Percentiles rank a stretch among this genome's conserved stretches.
phyloP scores from a whole-genome alignment of 148 eudicot genomes.

The Rhododendron vialii region DNA sequence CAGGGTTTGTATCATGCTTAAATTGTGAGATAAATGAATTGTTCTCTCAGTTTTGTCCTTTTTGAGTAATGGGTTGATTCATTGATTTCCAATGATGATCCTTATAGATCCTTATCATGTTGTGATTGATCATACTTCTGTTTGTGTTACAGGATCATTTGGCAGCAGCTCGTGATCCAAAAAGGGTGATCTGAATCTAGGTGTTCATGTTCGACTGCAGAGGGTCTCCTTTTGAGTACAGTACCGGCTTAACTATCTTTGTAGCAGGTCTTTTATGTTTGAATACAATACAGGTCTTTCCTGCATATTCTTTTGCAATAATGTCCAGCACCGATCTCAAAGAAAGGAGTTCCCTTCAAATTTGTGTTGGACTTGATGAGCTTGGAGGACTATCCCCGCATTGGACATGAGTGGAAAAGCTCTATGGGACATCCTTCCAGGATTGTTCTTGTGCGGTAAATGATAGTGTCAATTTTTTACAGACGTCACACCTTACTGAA shows the following conservation, averaged over 20 bases:
- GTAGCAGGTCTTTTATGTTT: background rate
- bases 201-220: background rate
- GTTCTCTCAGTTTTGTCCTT: background rate
- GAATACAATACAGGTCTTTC: background rate
- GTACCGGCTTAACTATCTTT: background rate
- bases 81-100: background rate
- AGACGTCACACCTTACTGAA: background rate
- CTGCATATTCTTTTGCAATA: conserved; percentile 14
- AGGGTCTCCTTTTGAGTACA: background rate
- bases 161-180: conserved; percentile 62
- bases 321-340: conserved; percentile 4
- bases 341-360: background rate
- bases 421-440: background rate
- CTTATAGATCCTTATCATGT: background rate
- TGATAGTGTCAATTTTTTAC: background rate
- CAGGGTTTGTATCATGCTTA: background rate
- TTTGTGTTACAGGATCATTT: conserved; percentile 56
- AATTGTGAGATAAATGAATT: background rate
- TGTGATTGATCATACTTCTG: background rate
- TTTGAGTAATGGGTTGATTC: no score
- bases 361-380: background rate
- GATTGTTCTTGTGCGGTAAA: background rate
- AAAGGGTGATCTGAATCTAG: conserved; percentile 33
- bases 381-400: background rate
- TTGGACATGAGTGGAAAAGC: background rate